Evolutionary conservation across 106 monocot genomes (phyloP), one percentile per base, ranked within the genome.

Genomic region (Amphibolis antarctica): DNA sequence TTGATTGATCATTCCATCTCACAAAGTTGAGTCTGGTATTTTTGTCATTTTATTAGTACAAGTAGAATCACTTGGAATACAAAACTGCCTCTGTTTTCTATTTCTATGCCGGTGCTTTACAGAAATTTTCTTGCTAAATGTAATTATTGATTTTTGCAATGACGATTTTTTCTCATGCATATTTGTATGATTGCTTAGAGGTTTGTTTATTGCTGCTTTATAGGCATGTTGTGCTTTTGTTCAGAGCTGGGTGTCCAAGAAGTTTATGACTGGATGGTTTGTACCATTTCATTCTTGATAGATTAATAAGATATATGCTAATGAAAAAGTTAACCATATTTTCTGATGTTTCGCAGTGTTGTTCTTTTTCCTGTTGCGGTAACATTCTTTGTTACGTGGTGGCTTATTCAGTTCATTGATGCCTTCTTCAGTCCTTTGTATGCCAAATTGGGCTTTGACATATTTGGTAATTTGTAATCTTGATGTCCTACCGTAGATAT

Each of bases 381-480:
- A 54, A 94, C 93, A 44, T 89, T 94, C 63, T 94, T 89, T 66
- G 73, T 94, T 28, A 94, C 93, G 43, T 89, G 93, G 93, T 94
- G 93, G 93, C 83, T 94, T 77, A 76, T 94, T 79, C 89, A 86
- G 73, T 94, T 94, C 69, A 81, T 94, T 60, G 93, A 94, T 83
- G 89, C 89, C 36, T 94, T 94, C 64, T 94, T 94, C 74, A 94
- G 93, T 67, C 89, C 93, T 55, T 21, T 94, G 29, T 94, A 94
- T 74, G 79, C 66, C 42, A 74, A 67, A 62, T 75, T 94, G 51
- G 89, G 93, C 10, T 13, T 94, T 53, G 69, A 94, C 54, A 82
- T 94, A 77, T 88, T 94, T 77, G 93, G 93, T 94, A 56, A 85
- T 67, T 42, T 46, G 65, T 4, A 21, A 23, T n/a, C 9, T 55